Conservation (phyloP, 768 basidiomycete genomes). For the Auriscalpium vulgare region DNA sequence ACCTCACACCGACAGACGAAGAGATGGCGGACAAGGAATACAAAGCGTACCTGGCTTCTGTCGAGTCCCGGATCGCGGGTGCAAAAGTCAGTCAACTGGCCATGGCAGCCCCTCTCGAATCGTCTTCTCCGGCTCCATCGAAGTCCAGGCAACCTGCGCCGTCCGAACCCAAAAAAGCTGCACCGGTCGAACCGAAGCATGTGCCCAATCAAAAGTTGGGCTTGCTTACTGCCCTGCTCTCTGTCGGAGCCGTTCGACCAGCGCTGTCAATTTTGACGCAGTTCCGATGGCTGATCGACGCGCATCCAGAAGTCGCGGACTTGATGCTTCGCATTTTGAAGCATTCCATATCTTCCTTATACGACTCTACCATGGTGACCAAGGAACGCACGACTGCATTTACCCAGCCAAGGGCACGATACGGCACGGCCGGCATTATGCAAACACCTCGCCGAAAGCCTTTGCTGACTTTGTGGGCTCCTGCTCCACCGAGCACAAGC, state of each 20-base stretch:
- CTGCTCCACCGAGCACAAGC: conserved; percentile 72
- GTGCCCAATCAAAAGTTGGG: conserved; percentile 71
- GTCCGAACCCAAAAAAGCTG: conserved; percentile 27
- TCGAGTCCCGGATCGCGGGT: conserved; percentile 55
- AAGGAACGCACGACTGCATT: conserved; percentile 61
- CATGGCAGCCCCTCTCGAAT: conserved; percentile 77
- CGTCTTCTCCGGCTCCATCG: conserved; percentile 31
- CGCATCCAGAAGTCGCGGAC: conserved; percentile 79
- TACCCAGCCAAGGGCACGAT: conserved; percentile 54
- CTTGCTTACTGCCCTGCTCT: conserved; percentile 70
- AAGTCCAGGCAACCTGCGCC: conserved; percentile 32
- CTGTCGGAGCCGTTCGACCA: conserved; percentile 76
- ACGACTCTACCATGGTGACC: conserved; percentile 38
- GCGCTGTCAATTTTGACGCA: conserved; percentile 72
- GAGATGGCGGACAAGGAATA: conserved; percentile 59
- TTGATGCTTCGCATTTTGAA: conserved; percentile 72
- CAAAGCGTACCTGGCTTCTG: conserved; percentile 55
- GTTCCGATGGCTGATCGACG: conserved; percentile 80
- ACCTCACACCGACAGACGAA: conserved; percentile 69
- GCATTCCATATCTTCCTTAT: conserved; percentile 61
- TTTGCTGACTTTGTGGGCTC: conserved; percentile 67
- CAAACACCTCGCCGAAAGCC: conserved; percentile 51
- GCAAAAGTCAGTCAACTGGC: conserved; percentile 74
- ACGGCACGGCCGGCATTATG: conserved; percentile 47
- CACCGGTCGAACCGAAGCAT: conserved; percentile 32